phyloP scores from a whole-genome alignment of 106 monocot genomes.

The Phalaenopsis aphrodite region DNA sequence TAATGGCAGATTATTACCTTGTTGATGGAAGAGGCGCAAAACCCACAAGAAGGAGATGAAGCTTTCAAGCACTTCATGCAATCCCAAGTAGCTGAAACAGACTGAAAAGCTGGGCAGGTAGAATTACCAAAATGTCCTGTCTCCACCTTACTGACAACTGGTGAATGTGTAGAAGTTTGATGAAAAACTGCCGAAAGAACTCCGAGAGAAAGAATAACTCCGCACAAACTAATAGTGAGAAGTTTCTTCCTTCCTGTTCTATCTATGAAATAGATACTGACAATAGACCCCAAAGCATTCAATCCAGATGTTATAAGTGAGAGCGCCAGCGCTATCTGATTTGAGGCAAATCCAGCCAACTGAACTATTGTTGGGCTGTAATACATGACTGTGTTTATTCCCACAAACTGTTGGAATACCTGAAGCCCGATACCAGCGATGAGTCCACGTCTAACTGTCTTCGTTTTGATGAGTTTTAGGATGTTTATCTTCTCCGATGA shows the following conservation, averaged over 20 bases:
- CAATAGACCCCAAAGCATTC: slow-evolving; percentile 64
- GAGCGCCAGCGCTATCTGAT: slow-evolving; percentile 65
- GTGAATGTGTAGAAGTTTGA: slow-evolving; percentile 49
- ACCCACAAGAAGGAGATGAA: slow-evolving; percentile 54
- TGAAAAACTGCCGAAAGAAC: slow-evolving; percentile 55
- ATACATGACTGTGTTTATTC: slow-evolving; percentile 91
- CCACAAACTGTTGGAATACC: slow-evolving; percentile 85
- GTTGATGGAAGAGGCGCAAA: slow-evolving; percentile 48
- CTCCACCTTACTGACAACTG: slow-evolving; percentile 26
- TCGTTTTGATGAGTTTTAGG: slow-evolving; percentile 41
- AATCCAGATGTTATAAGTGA: slow-evolving; percentile 74
- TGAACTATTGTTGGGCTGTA: slow-evolving; percentile 85
- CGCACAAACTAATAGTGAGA: slow-evolving; percentile 44
- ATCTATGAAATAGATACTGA: slow-evolving; percentile 83
- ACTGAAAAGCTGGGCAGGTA: slow-evolving; percentile 50
- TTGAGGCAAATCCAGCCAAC: slow-evolving; percentile 77
- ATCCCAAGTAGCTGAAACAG: slow-evolving; percentile 27
- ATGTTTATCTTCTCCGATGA: slow-evolving; percentile 43
- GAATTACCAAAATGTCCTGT: slow-evolving; percentile 32
- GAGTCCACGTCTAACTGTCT: slow-evolving; percentile 61
- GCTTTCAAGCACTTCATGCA: slow-evolving; percentile 71
- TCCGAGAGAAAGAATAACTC: slow-evolving; percentile 49
- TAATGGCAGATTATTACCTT: slow-evolving; percentile 34
- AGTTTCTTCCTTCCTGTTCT: slow-evolving; percentile 67
- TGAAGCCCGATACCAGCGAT: slow-evolving; percentile 74